Evolutionary conservation across 2,329 filamentous ascomycete genomes (phyloP).

Genomic region (Mollisia scopiformis): DNA sequence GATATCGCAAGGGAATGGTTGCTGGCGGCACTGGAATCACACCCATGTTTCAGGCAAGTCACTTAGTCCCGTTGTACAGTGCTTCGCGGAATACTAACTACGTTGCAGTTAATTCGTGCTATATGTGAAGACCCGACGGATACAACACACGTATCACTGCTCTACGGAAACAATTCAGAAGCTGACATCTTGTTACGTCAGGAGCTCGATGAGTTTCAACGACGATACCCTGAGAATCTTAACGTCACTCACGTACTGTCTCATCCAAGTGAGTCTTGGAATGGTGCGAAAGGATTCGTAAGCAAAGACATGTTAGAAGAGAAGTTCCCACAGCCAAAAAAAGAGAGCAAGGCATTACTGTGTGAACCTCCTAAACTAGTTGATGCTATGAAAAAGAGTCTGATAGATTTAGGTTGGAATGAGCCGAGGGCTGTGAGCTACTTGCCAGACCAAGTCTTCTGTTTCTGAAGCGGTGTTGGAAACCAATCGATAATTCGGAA

Average conservation of each 20-base stretch:
- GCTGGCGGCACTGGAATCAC: slow-evolving; percentile 57
- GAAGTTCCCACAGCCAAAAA: slow-evolving; percentile 48
- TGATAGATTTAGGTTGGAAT: slow-evolving; percentile 53
- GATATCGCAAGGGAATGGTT: slow-evolving; percentile 56
- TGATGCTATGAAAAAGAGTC: slow-evolving; percentile 54
- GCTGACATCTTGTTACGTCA: slow-evolving; percentile 60
- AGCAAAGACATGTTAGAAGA: slow-evolving; percentile 53
- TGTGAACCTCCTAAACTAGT: slow-evolving; percentile 67
- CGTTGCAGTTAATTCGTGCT: slow-evolving; percentile 63
- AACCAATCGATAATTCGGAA: too few species aligned
- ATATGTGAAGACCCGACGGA: slow-evolving; percentile 65
- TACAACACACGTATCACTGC: slow-evolving; percentile 55
- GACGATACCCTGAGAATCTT: slow-evolving; percentile 55
- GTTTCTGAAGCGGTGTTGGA: too few species aligned
- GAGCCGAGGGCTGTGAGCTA: slow-evolving; percentile 52
- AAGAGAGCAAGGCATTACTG: slow-evolving; percentile 56
- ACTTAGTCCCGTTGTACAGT: too few species aligned
- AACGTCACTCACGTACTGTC: slow-evolving; percentile 59
- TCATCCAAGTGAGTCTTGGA: slow-evolving; percentile 49
- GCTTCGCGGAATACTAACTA: too few species aligned
- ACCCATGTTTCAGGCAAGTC: slow-evolving; percentile 63
- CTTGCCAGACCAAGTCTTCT: slow-evolving; percentile 58
- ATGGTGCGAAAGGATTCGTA: slow-evolving; percentile 52
- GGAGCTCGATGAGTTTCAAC: slow-evolving; percentile 57
- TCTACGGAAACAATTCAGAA: slow-evolving; percentile 63